Base-by-base conservation (phyloP, 352 stramenopile species). In the Nothophytophthora sp. region DNA sequence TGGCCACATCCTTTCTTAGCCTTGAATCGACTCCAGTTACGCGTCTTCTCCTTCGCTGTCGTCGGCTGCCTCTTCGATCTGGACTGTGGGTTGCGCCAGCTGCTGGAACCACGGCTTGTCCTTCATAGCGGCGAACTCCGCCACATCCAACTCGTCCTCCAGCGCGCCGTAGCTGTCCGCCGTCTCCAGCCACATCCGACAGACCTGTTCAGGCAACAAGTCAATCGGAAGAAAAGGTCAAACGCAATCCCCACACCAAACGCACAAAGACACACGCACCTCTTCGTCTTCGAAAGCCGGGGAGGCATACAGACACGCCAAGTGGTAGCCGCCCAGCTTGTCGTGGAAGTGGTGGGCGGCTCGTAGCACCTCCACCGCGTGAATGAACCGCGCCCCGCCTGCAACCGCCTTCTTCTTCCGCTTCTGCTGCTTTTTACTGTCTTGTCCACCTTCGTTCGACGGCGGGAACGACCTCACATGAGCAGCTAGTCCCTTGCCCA, bases 341-440 rank as follows among this genome's bases (percentile, higher is more conserved):
- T 94, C 83, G 56, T 94, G 81, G 28, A 91, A 86, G 45, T 92
- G 81, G 52, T 94, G 83, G 4, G 83, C 81, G 10, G 71, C 74
- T 0, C 72, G 73, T 10, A 94, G 58, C 27, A 89, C 67, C 25
- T 90, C 67, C 30, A 92, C 67, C 3, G 82, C 70, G 24, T 85
- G 76, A 1, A 55, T 54, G 13, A 77, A 87, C 4, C 58, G 70
- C 23, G 46, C 10, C 8, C 39, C 45, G 37, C 29, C 52, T 56
- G 48, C 51, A 52, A 13, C 24, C 5, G 12, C 29, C 19, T 19
- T 37, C 36, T 50, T 56, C 37, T 50, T 59, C 4, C 25, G 28
- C 48, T 64, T 64, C 43, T 60, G 60, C n/a, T n/a, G n/a, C n/a
- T n/a, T 66, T 20, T 45, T 53, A n/a, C n/a, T n/a, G 23, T 29